Conservation (phyloP, 2,329 filamentous ascomycete genomes). For the Calonectria hongkongensis region DNA sequence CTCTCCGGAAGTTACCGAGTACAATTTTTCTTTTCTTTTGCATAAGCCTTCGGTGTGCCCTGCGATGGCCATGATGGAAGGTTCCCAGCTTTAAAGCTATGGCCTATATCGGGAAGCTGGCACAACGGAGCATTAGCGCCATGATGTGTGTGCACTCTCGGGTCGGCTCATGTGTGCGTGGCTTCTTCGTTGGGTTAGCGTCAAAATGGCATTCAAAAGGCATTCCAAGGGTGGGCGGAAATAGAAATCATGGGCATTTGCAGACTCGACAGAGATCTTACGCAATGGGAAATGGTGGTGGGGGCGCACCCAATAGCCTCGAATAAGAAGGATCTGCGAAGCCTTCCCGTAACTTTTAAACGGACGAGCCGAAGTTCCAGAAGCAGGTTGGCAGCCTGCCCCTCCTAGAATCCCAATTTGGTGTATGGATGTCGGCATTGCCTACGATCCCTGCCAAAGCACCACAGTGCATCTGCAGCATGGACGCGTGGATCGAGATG, state of each 20-base stretch:
- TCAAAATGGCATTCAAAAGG: background rate
- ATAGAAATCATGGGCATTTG: background rate
- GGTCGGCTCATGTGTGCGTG: background rate
- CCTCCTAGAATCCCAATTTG: background rate
- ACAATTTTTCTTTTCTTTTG: background rate
- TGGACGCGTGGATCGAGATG: background rate
- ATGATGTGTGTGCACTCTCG: background rate
- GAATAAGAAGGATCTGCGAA: conserved; percentile 6
- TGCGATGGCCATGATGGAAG: background rate
- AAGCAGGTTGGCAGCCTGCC: background rate
- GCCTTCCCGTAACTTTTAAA: background rate
- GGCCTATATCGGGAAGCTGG: background rate
- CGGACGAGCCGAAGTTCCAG: background rate
- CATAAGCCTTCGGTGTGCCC: background rate
- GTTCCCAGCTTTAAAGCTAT: background rate
- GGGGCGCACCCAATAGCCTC: background rate
- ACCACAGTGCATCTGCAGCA: background rate
- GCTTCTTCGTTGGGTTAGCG: conserved; percentile 8
- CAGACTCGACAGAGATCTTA: background rate
- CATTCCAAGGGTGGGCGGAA: conserved; percentile 19
- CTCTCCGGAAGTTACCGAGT: conserved; percentile 10
- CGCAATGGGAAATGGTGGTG: conserved; percentile 10
- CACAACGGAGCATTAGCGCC: background rate
- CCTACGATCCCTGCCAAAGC: conserved; percentile 1
- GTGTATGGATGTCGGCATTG: background rate